Conservation (phyloP, 2,329 filamentous ascomycete species). For the Colletotrichum costaricense region DNA sequence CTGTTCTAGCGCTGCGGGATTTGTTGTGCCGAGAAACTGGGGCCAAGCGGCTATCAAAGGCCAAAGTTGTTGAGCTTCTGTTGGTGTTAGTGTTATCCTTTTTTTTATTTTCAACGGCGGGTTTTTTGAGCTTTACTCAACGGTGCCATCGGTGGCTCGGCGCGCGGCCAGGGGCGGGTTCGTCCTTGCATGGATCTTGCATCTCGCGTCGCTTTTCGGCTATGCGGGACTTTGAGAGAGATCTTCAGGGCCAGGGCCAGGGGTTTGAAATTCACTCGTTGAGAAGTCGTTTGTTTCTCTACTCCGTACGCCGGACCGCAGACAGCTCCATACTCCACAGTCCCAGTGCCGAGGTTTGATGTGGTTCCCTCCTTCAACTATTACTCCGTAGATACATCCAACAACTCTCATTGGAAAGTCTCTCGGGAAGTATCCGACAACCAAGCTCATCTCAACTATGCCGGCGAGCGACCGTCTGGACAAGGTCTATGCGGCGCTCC, state of each 20-base stretch:
- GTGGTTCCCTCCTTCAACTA: not conserved
- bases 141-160: conserved; percentile 2
- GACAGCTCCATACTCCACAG: not conserved
- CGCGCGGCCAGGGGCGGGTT: not conserved
- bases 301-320: not conserved
- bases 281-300: not conserved
- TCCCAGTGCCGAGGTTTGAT: conserved; percentile 13
- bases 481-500: conserved; percentile 10
- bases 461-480: conserved; percentile 31
- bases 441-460: conserved; percentile 1
- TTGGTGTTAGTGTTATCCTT: conserved; percentile 19
- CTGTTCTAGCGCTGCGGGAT: conserved; percentile 19
- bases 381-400: not conserved
- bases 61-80: conserved; percentile 35
- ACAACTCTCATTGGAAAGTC: not conserved
- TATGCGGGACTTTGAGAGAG: not conserved
- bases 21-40: conserved; percentile 24
- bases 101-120: not conserved
- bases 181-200: conserved; percentile 29
- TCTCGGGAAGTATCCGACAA: not conserved
- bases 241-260: not conserved
- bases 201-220: not conserved
- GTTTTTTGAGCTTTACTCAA: conserved; percentile 15
- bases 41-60: conserved; percentile 21
- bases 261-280: conserved; percentile 14